These are phyloP conservation scores for Anethum foeniculum DNA, from an alignment of 140 eudicot genomes.

Conservation along the genomic window DNA sequence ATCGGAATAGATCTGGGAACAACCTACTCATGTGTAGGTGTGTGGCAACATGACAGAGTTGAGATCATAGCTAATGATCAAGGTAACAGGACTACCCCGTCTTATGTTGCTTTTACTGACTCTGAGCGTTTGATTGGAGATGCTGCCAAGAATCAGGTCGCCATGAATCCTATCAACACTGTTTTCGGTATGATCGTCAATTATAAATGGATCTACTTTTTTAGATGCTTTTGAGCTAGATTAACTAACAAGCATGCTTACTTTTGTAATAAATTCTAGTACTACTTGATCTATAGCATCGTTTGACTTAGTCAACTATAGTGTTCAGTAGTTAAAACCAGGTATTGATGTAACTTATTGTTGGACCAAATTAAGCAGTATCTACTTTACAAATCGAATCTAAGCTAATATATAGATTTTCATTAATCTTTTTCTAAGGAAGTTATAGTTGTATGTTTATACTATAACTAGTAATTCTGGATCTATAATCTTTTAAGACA, in stretches of 20 bases:
- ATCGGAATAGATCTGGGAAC: constrained; percentile 29
- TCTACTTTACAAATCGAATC: not conserved
- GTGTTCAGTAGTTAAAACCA: not conserved
- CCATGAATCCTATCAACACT: constrained; percentile 27
- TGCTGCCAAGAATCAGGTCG: constrained; percentile 27
- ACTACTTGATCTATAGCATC: not conserved
- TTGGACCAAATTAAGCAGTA: not conserved
- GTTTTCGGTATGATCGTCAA: constrained; percentile 14
- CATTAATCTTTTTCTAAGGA: too few relatives aligned
- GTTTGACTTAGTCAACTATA: not conserved
- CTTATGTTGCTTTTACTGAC: constrained; percentile 22
- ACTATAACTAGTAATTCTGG: not conserved
- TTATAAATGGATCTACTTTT: not conserved
- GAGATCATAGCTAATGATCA: constrained; percentile 25
- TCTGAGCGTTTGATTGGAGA: constrained; percentile 23
- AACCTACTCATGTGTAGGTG: constrained; percentile 21
- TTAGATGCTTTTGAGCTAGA: not conserved
- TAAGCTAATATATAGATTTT: too few relatives aligned
- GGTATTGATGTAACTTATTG: not conserved
- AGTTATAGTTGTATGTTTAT: not conserved
- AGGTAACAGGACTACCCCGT: constrained; percentile 25
- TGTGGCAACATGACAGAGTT: constrained; percentile 25
- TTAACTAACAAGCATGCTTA: not conserved
- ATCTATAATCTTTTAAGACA: not conserved
- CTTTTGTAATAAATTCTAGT: not conserved